phyloP scores from a whole-genome alignment of 1,139 yeast genomes.

The Arxiozyma bovina region DNA sequence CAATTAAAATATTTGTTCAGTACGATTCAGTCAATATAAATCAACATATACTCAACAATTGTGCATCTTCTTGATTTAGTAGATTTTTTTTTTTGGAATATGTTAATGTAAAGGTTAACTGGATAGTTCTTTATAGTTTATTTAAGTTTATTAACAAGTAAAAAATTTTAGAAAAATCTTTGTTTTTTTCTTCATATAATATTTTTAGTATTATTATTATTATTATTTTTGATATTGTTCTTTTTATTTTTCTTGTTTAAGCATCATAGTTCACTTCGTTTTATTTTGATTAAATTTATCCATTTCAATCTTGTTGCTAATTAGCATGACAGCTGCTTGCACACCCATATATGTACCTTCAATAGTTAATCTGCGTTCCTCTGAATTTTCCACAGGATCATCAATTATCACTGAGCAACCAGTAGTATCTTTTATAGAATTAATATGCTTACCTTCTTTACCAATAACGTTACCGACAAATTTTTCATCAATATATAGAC shows the following conservation, averaged over 20 bases:
- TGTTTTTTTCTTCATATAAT: too few relatives aligned
- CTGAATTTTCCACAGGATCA: conserved; percentile 40
- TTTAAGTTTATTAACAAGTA: not conserved
- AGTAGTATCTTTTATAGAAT: conserved; percentile 66
- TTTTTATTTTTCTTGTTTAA: too few relatives aligned
- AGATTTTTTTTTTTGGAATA: too few relatives aligned
- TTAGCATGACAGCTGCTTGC: conserved; percentile 68
- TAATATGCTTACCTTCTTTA: conserved; percentile 75
- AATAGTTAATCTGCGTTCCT: conserved; percentile 60
- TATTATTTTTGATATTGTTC: too few relatives aligned
- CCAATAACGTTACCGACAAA: conserved; percentile 84
- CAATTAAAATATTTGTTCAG: not conserved
- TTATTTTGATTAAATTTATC: conserved; percentile 16
- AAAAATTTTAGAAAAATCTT: too few relatives aligned
- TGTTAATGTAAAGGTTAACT: not conserved
- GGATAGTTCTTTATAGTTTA: not conserved
- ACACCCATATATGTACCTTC: conserved; percentile 64
- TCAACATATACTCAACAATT: not conserved
- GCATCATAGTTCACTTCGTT: not conserved
- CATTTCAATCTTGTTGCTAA: conserved; percentile 61
- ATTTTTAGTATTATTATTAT: too few relatives aligned
- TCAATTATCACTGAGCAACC: conserved; percentile 73
- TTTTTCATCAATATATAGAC: conserved; percentile 64
- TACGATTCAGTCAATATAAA: not conserved
- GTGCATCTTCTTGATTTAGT: not conserved